These are phyloP conservation scores for Pelargonium cotyledonis DNA, from an alignment of 441 rosid genomes.

Conservation along the genomic window DNA sequence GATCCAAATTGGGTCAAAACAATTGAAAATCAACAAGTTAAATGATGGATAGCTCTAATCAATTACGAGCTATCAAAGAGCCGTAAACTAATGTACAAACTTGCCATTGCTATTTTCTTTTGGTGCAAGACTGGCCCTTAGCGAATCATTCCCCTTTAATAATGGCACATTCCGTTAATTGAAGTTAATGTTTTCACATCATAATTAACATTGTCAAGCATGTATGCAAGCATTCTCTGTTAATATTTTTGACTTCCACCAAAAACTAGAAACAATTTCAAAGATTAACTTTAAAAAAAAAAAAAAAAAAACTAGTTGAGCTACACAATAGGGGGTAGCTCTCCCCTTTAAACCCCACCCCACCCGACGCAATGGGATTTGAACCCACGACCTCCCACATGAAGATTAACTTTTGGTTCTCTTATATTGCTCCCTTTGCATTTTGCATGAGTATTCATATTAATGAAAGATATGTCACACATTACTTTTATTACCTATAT, in stretches of 20 bases:
- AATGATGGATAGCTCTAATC: background rate
- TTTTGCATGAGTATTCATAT: too few species aligned
- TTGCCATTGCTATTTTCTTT: background rate
- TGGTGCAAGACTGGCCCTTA: background rate
- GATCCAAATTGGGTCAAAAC: too few species aligned
- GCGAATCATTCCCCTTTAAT: background rate
- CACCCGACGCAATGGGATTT: too few species aligned
- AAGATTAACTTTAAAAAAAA: too few species aligned
- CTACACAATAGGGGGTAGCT: too few species aligned
- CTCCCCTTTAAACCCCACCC: too few species aligned
- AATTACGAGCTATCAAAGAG: background rate
- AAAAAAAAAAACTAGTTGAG: too few species aligned
- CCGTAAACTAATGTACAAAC: background rate
- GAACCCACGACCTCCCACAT: too few species aligned
- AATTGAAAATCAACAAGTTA: too few species aligned
- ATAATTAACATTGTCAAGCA: background rate
- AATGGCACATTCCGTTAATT: background rate
- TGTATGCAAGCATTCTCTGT: background rate
- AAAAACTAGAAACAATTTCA: background rate
- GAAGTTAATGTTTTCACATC: slow-evolving; percentile 2
- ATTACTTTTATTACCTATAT: background rate
- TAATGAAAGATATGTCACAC: background rate
- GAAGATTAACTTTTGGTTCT: background rate
- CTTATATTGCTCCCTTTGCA: background rate
- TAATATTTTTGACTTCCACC: background rate